Percentiles rank a stretch among this genome's conserved stretches.
phyloP scores from a whole-genome alignment of 202 grass and related monocot species.

The Carex arenaria region DNA sequence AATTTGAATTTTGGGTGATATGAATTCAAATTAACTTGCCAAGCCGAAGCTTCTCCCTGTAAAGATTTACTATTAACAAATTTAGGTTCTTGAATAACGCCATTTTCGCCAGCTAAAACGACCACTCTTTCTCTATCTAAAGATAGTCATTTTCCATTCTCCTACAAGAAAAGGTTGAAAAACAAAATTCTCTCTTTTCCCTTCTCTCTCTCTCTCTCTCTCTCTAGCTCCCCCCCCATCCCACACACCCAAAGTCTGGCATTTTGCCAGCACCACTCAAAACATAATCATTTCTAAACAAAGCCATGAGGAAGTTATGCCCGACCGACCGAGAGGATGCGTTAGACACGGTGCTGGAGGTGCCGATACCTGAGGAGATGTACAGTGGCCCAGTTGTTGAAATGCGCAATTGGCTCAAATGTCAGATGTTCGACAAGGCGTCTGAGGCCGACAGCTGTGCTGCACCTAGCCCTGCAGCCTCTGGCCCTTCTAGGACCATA shows the following conservation, averaged over 20 bases:
- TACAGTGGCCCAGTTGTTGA: slow-evolving; percentile 41
- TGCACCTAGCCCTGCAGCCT: slow-evolving; percentile 15
- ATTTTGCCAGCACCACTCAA: background rate
- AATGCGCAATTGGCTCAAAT: slow-evolving; percentile 84
- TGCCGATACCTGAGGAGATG: slow-evolving; percentile 97
- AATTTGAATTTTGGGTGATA: no score
- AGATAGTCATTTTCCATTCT: slow-evolving; percentile 17
- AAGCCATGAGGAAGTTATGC: slow-evolving; percentile 84
- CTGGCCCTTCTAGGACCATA: background rate
- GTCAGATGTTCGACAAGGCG: slow-evolving; percentile 79
- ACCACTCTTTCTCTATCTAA: background rate
- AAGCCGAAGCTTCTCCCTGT: background rate
- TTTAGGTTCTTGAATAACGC: slow-evolving; percentile 5
- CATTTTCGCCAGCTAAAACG: background rate
- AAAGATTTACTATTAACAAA: slow-evolving; percentile 1
- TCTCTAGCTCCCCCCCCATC: background rate
- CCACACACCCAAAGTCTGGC: background rate
- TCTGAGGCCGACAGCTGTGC: slow-evolving; percentile 20
- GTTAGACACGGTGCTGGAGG: slow-evolving; percentile 93
- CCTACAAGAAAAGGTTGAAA: slow-evolving; percentile 15
- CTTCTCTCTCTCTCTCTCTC: background rate
- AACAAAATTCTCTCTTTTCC: slow-evolving; percentile 21
- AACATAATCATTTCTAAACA: slow-evolving; percentile 16
- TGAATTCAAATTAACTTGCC: background rate
- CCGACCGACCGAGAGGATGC: slow-evolving; percentile 74